Conservation (phyloP, 1,284 basidiomycete species). For the Rhodotorula sp. region DNA sequence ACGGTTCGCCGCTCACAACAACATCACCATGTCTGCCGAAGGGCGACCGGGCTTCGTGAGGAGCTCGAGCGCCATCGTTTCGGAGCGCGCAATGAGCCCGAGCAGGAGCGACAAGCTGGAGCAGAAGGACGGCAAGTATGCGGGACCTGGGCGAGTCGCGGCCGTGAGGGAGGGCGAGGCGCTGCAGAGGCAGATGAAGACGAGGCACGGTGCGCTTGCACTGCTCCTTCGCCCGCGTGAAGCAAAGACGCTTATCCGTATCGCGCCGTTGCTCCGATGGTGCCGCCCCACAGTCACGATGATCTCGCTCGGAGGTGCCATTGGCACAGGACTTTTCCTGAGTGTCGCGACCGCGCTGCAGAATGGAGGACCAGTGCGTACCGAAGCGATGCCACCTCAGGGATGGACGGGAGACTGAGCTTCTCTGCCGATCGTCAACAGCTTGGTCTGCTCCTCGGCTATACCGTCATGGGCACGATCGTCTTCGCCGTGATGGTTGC, state of each 20-base stretch:
- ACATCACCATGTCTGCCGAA: too few relatives aligned
- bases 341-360: constrained; percentile 41
- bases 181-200: constrained; percentile 1
- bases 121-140: too few relatives aligned
- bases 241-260: neutral
- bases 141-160: too few relatives aligned
- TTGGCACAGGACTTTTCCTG: constrained; percentile 23
- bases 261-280: neutral
- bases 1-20: too few relatives aligned
- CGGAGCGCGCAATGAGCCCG: too few relatives aligned
- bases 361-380: constrained; percentile 3
- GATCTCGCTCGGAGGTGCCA: constrained; percentile 21
- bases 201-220: neutral
- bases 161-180: neutral
- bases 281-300: neutral
- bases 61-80: too few relatives aligned
- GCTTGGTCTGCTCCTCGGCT: constrained; percentile 51
- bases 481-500: constrained; percentile 44
- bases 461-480: constrained; percentile 9
- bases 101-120: too few relatives aligned
- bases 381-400: too few relatives aligned
- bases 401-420: neutral
- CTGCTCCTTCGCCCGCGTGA: neutral
- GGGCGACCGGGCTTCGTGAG: too few relatives aligned
- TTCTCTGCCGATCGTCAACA: constrained; percentile 54